Evolutionary conservation across 2,329 filamentous ascomycete genomes (phyloP).

Genomic region (Fusarium annulatum): DNA sequence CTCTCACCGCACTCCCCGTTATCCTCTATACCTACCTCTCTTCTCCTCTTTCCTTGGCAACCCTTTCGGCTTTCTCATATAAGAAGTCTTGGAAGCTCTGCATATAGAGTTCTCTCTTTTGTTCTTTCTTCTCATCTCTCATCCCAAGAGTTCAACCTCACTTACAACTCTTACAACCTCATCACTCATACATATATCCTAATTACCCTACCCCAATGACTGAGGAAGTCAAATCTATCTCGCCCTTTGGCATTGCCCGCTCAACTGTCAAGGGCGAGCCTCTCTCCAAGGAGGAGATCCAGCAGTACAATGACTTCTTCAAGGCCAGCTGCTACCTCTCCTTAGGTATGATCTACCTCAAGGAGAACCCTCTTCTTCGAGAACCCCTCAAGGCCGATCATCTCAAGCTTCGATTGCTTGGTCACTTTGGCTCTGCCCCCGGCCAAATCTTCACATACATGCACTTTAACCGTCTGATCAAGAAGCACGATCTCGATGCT

Average conservation of each 20-base stretch:
- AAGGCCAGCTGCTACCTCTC: slow-evolving; percentile 79
- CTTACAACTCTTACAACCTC: slow-evolving; percentile 25
- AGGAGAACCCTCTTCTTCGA: slow-evolving; percentile 76
- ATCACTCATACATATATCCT: slow-evolving; percentile 13
- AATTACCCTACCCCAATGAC: slow-evolving; percentile 46
- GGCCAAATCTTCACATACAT: slow-evolving; percentile 85
- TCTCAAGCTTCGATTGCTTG: slow-evolving; percentile 78
- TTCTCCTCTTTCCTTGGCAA: slow-evolving; percentile 29
- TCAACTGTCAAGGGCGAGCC: slow-evolving; percentile 72
- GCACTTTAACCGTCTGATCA: slow-evolving; percentile 85
- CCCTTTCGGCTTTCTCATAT: slow-evolving; percentile 32
- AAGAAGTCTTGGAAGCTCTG: slow-evolving; percentile 38
- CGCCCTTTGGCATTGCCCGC: slow-evolving; percentile 72
- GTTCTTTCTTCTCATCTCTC: slow-evolving; percentile 39
- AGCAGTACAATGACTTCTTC: slow-evolving; percentile 78
- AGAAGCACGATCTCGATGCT: slow-evolving; percentile 79
- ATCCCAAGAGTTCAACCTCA: slow-evolving; percentile 39
- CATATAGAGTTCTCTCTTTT: slow-evolving; percentile 2
- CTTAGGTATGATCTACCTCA: slow-evolving; percentile 83
- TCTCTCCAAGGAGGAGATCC: slow-evolving; percentile 72
- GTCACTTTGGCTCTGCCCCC: slow-evolving; percentile 84
- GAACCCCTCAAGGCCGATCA: slow-evolving; percentile 76
- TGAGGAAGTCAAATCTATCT: slow-evolving; percentile 65
- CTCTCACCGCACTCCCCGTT: slow-evolving; percentile 37
- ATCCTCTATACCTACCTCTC: slow-evolving; percentile 27